Percentiles rank a stretch among this genome's conserved stretches.
Conservation (phyloP, 176 grass and related monocot genomes). For the Triticum dicoccoides region DNA sequence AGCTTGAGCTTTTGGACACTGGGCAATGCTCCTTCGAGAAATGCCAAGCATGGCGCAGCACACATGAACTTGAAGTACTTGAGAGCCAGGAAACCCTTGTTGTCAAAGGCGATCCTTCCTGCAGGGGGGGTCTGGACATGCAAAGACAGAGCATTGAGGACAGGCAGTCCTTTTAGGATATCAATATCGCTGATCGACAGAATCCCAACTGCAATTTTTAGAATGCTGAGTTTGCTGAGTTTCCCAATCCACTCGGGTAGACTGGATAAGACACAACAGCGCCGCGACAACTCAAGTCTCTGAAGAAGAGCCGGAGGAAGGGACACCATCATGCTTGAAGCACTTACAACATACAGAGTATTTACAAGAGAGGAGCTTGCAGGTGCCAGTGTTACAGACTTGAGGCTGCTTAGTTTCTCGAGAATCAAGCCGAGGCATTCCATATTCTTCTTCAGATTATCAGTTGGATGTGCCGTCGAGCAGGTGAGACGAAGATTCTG, state of each 20-base stretch:
- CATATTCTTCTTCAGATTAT: not conserved
- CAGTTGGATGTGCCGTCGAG: not conserved
- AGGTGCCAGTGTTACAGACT: not conserved
- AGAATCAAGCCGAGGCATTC: not conserved
- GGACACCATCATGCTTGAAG: not conserved
- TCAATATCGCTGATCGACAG: not conserved
- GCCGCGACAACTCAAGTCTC: not conserved
- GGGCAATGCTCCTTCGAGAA: not conserved
- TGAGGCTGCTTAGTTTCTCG: not conserved
- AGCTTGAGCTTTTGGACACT: not conserved
- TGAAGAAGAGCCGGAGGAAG: not conserved
- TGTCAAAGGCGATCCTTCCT: not conserved
- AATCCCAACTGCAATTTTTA: not conserved
- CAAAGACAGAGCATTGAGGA: not conserved
- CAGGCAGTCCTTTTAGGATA: not conserved
- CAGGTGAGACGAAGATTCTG: not conserved
- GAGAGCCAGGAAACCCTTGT: not conserved
- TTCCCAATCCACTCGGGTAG: not conserved
- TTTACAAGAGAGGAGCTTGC: not conserved
- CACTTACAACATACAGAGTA: not conserved
- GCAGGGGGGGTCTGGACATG: accelerated
- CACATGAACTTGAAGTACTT: not conserved
- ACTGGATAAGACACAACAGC: not conserved
- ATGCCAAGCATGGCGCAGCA: no score
- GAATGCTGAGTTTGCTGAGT: not conserved